Evolutionary conservation across 305 asterid genomes (phyloP).

Genomic region (Vinca major): DNA sequence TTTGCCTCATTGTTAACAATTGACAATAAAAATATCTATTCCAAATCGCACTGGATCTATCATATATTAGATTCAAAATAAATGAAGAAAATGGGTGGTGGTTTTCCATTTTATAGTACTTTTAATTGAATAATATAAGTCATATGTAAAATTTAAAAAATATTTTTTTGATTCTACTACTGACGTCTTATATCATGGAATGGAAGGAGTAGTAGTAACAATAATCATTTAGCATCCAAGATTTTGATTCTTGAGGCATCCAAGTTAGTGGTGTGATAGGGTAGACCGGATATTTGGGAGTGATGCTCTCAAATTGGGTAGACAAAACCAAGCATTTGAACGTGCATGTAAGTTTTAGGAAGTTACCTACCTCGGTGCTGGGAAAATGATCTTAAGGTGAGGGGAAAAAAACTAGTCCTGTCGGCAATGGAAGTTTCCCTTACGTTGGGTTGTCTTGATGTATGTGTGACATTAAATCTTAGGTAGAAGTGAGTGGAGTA

Average conservation of each 20-base stretch:
- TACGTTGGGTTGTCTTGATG: background rate
- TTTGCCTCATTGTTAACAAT: no score
- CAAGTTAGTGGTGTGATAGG: background rate
- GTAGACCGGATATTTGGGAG: background rate
- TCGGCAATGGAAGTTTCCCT: conserved; percentile 17
- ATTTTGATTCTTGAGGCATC: background rate
- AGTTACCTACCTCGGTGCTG: background rate
- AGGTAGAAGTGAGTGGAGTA: background rate
- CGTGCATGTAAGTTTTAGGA: background rate
- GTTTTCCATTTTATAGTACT: no score
- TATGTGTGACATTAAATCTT: background rate
- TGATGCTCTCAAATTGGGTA: background rate
- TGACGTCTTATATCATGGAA: no score
- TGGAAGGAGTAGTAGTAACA: no score
- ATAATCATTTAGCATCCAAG: no score
- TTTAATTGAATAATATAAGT: no score
- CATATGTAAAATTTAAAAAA: no score
- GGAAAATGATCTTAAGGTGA: background rate
- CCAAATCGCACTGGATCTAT: no score
- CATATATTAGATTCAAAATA: no score
- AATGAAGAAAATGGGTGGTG: no score
- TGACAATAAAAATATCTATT: no score
- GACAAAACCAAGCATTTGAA: background rate
- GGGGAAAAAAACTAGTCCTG: background rate
- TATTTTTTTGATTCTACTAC: no score